phyloP scores from a whole-genome alignment of 2,329 filamentous ascomycete species.

The Gnomoniopsis smithogilvyi region DNA sequence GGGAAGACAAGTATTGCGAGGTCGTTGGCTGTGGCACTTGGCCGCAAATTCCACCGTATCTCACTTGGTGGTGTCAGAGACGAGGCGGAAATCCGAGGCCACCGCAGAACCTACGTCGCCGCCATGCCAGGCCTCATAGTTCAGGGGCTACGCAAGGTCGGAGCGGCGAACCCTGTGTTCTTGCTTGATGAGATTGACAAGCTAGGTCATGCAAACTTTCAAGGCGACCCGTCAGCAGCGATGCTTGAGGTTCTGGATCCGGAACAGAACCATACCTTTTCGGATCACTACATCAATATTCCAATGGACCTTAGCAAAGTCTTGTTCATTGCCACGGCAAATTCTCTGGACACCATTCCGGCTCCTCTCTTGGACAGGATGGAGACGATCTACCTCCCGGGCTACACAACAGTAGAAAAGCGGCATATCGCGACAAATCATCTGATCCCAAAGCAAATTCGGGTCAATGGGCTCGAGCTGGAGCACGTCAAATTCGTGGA shows the following conservation, averaged over 20 bases:
- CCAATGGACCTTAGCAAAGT: constrained; percentile 96
- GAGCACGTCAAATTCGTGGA: constrained; percentile 74
- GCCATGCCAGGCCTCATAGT: constrained; percentile 98
- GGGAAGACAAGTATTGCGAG: constrained; percentile 95
- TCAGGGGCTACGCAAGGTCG: constrained; percentile 90
- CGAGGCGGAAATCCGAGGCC: constrained; percentile 94
- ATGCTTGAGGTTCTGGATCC: constrained; percentile 98
- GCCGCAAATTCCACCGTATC: constrained; percentile 94
- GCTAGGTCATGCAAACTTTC: constrained; percentile 83
- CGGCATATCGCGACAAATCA: constrained; percentile 90
- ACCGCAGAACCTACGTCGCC: constrained; percentile 92
- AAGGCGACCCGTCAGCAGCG: constrained; percentile 92
- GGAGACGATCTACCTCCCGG: constrained; percentile 91
- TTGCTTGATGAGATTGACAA: constrained; percentile 98
- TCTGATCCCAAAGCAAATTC: constrained; percentile 93
- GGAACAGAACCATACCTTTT: constrained; percentile 93
- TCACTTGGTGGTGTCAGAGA: constrained; percentile 94
- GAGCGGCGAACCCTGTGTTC: constrained; percentile 92
- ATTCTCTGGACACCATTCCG: constrained; percentile 91
- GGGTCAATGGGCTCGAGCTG: constrained; percentile 77
- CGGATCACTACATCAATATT: constrained; percentile 93
- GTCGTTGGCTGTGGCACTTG: constrained; percentile 86
- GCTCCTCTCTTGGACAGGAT: constrained; percentile 92
- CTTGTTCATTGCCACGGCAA: constrained; percentile 95
- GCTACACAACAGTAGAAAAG: constrained; percentile 97